Base-by-base conservation (phyloP, 768 basidiomycete genomes). In the Rossbeevera mucosa region DNA sequence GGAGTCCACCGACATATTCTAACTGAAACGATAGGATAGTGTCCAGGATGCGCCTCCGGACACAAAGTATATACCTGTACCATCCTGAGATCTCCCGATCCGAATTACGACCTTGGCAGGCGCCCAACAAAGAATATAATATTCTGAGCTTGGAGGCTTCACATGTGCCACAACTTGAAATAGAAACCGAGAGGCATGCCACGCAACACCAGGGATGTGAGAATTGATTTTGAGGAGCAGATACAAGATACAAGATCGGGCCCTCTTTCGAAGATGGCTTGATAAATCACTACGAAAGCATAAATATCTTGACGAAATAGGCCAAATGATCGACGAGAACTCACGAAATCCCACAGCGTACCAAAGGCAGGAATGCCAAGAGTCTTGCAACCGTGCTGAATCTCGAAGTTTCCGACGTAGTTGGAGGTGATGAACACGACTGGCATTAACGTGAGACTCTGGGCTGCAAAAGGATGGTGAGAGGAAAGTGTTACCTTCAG, bases 401-500 rank as follows among this genome's bases (percentile, higher is more conserved):
- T 84, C 61, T 91, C 87, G 13, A 78, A 74, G 67, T 91, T 90
- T 25, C 88, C 88, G 36, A 81, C 76, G 59, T 78, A 85, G 71
- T 91, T 91, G n/a, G 87, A 89, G 7, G 88, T 91, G 67, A 91
- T 86, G 69, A 91, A 88, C 24, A 90, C 82, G 42, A 91, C 83
- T 82, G 29, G 26, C 18, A 22, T 46, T 11, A 36, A 54, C 3
- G 7, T 49, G 20, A 55, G 41, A 13, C 20, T 11, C 24, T 38
- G 7, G 14, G 43, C 31, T n/a, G 13, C 7, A 7, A 20, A 28
- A 20, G 50, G 18, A 44, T 40, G 43, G 31, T 14, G 43, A 46
- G 26, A 38, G 6, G 16, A 9, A 13, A 47, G 21, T 57, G 51
- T 28, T 59, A 80, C 81, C 83, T 72, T 91, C 88, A 2, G 88